Evolutionary conservation across 805 yeast genomes (phyloP).

Genomic region (Jamesozyma spencerorum): DNA sequence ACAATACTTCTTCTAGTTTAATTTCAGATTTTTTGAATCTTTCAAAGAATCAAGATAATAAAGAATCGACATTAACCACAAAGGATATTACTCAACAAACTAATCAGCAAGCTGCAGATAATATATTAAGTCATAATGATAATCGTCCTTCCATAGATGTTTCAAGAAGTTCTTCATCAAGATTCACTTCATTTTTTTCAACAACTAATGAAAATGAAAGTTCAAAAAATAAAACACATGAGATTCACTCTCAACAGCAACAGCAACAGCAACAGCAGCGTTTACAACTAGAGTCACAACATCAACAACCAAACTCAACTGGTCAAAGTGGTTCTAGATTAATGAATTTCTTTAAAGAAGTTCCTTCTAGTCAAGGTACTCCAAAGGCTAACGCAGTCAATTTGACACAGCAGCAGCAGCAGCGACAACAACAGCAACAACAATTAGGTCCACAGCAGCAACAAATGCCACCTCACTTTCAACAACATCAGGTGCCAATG

Average conservation of each 20-base stretch:
- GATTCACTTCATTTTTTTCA: constrained; percentile 30
- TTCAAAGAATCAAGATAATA: constrained; percentile 1
- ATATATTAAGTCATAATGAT: neutral
- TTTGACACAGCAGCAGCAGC: neutral
- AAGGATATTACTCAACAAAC: neutral
- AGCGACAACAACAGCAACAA: constrained; percentile 2
- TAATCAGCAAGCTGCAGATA: neutral
- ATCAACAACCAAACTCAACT: constrained; percentile 1
- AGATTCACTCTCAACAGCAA: neutral
- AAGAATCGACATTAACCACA: neutral
- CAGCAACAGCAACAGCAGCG: neutral
- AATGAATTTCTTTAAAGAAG: constrained; percentile 24
- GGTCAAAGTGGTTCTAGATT: constrained; percentile 23
- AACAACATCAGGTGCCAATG: constrained; percentile 8
- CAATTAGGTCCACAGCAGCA: neutral
- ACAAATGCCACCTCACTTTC: constrained; percentile 3
- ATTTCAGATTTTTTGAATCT: constrained; percentile 27
- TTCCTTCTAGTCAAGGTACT: constrained; percentile 6
- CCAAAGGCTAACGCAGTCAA: constrained; percentile 4
- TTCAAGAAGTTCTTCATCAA: constrained; percentile 22
- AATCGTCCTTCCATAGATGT: neutral
- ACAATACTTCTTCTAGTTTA: constrained; percentile 16
- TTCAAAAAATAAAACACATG: neutral
- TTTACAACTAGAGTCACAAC: neutral
- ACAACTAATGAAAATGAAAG: neutral